A percentile compares a stretch with the other conserved stretches of the same genome.
Conservation (phyloP, 2,329 filamentous ascomycete genomes). For the Chaetomium sp. region DNA sequence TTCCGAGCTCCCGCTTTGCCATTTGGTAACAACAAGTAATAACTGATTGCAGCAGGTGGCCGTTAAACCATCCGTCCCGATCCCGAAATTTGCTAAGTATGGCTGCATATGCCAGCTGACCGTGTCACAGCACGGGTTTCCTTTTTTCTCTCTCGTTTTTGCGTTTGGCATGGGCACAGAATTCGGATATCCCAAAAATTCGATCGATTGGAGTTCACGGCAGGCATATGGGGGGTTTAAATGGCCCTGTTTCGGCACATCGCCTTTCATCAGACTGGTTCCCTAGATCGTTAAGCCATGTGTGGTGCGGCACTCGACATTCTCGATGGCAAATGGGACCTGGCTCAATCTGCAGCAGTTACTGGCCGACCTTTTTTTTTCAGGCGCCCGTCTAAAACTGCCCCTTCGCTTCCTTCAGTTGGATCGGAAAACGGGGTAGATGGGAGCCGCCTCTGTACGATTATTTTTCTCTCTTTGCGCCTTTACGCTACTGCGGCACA, state of each 20-base stretch:
- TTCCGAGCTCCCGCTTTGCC: not conserved
- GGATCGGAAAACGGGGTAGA: constrained; percentile 24
- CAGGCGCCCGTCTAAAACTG: constrained; percentile 16
- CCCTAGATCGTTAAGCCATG: constrained; percentile 22
- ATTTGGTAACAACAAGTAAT: constrained; percentile 1
- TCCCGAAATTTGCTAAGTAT: constrained; percentile 5
- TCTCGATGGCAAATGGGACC: constrained; percentile 20
- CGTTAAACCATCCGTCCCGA: constrained; percentile 14
- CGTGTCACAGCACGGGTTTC: constrained; percentile 20
- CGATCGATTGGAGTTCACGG: constrained; percentile 27
- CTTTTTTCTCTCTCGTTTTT: constrained; percentile 19
- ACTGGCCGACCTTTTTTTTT: constrained; percentile 23
- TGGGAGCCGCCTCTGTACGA: constrained; percentile 26
- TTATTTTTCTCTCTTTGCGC: constrained; percentile 18
- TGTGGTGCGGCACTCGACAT: constrained; percentile 24
- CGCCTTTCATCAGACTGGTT: constrained; percentile 18
- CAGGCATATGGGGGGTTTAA: constrained; percentile 23
- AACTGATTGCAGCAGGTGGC: constrained; percentile 13
- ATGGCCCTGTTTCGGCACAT: constrained; percentile 23
- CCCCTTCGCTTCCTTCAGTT: constrained; percentile 16
- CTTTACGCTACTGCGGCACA: constrained; percentile 14
- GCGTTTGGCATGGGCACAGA: constrained; percentile 23
- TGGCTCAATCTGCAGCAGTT: constrained; percentile 23
- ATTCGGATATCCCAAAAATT: constrained; percentile 28
- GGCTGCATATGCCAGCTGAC: constrained; percentile 10